Conservation (phyloP, 176 grass and related monocot species). For the Secale cereale region DNA sequence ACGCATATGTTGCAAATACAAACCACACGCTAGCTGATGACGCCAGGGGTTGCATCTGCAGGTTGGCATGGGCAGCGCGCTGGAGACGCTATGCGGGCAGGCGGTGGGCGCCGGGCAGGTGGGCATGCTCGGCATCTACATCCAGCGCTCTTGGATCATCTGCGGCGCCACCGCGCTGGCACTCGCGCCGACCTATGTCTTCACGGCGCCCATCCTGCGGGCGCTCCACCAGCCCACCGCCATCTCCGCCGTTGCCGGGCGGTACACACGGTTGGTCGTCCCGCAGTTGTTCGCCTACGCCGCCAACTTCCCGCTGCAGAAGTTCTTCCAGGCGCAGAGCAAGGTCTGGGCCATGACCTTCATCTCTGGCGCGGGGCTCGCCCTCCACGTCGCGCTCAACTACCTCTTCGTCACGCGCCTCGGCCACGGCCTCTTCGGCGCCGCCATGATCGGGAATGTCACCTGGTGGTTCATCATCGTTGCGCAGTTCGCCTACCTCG, state of each 20-base stretch:
- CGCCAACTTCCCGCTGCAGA: constrained; percentile 63
- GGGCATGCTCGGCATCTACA: constrained; percentile 52
- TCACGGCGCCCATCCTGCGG: constrained; percentile 34
- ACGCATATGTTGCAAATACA: neutral
- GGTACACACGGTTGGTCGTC: constrained; percentile 28
- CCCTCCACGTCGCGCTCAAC: constrained; percentile 42
- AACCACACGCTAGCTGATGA: neutral
- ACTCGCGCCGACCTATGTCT: constrained; percentile 34
- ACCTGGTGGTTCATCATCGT: constrained; percentile 49
- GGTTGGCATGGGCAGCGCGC: constrained; percentile 79
- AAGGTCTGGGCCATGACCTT: constrained; percentile 46
- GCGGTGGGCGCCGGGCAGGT: constrained; percentile 41
- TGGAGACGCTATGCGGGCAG: constrained; percentile 84
- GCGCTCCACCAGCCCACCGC: constrained; percentile 32
- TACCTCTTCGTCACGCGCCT: constrained; percentile 37
- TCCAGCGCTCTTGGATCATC: constrained; percentile 58
- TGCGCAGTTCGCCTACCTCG: constrained; percentile 2
- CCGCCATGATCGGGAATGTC: constrained; percentile 38
- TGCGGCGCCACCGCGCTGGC: constrained; percentile 22
- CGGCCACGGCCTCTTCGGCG: constrained; percentile 26
- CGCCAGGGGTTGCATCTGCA: neutral
- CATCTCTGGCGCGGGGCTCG: constrained; percentile 45
- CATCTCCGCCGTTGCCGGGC: constrained; percentile 28
- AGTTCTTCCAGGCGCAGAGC: constrained; percentile 67
- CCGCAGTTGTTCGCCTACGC: constrained; percentile 61